Conservation (phyloP, 2,329 filamentous ascomycete species). For the Furcasterigmium furcatum region DNA sequence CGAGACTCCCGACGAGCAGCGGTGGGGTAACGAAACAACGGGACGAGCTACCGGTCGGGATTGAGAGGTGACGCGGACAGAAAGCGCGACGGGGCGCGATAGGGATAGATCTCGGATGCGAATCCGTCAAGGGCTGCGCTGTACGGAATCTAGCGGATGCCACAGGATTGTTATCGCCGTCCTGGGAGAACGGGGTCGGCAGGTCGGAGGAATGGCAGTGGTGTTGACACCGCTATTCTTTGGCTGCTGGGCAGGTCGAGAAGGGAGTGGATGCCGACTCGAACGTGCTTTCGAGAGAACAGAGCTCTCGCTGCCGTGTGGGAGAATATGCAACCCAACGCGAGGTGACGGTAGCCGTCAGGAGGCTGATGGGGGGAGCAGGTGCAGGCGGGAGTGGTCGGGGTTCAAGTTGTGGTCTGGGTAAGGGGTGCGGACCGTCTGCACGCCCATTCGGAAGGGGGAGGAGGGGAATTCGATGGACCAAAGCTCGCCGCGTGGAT, state of each 20-base stretch:
- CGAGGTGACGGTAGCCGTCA: no score
- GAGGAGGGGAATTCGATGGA: not conserved
- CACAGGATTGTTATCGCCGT: no score
- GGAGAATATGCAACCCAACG: no score
- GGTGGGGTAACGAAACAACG: constrained; percentile 2
- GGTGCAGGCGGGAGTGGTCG: not conserved
- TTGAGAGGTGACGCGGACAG: no score
- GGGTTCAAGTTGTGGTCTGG: not conserved
- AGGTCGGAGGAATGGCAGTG: not conserved
- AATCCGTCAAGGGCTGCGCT: not conserved
- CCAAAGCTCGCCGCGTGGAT: not conserved
- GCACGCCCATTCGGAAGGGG: constrained; percentile 2
- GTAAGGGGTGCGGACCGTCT: not conserved
- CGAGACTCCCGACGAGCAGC: not conserved
- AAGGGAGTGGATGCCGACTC: no score
- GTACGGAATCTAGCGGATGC: no score
- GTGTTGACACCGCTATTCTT: no score
- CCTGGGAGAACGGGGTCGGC: not conserved
- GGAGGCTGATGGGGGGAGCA: not conserved
- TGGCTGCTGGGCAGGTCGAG: no score
- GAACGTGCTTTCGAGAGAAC: no score
- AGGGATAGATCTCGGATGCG: not conserved
- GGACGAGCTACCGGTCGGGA: not conserved
- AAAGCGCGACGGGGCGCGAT: not conserved
- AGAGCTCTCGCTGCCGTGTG: no score